Base-by-base conservation (phyloP, 1,284 basidiomycete genomes). In the Sutorius eximius region DNA sequence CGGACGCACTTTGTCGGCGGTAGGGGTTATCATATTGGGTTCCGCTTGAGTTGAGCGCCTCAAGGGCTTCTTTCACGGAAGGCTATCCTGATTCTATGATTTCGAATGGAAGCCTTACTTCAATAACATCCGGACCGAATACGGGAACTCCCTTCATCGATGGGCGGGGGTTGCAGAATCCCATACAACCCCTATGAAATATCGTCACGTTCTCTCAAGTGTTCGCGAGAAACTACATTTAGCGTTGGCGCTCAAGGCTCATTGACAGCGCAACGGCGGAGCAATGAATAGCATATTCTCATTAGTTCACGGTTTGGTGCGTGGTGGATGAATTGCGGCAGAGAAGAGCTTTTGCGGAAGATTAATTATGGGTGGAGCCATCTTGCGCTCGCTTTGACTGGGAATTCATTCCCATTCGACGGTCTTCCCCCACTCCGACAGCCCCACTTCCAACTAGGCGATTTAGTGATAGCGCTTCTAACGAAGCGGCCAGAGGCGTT, bases 351-450 rank as follows among this genome's bases (percentile, higher is more conserved):
- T 49, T 27, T 40, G 27, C 40, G 45, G 43, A 44, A 52, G n/a
- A 45, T 45, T 15, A 37, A 45, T 45, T 15, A 37, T 58, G 36
- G 10, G 41, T 12, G 52, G 47, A 32, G 51, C 22, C 7, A 46
- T 20, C 3, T 22, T 3, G 36, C 32, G 29, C n/a, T 57, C 11
- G 43, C 30, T 3, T 46, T 54, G 47, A 18, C 37, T 3, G 38
- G 54, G 18, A 45, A 51, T n/a, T 30, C 38, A 3, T 56, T 37
- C 4, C 10, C 48, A 34, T 59, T 45, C 43, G 45, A 48, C 20
- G 43, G 10, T 22, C 33, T 22, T 6, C 38, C 47, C 24, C 37
- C 22, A 27, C 9, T 12, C 42, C 43, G 18, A 3, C 33, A 2
- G 56, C 36, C 11, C 4, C 5, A 41, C 36, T 29, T 6, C 33